Conservation (phyloP, 345 rosid genomes). For the Populus ilicifolia region DNA sequence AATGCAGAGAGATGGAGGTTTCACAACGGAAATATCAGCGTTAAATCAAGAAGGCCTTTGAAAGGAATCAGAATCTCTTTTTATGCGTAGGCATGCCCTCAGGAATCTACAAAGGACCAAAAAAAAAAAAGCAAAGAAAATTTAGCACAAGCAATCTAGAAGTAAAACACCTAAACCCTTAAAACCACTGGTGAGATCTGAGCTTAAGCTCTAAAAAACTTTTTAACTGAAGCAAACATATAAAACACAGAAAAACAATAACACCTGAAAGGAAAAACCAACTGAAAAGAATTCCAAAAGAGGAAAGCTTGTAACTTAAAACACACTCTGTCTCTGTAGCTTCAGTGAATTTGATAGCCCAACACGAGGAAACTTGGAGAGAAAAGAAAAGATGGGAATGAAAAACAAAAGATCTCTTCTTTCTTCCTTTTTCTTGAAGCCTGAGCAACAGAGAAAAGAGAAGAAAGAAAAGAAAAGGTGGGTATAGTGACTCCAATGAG, state of each 20-base stretch:
- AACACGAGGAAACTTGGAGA: background rate
- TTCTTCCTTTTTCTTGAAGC: slow-evolving; percentile 19
- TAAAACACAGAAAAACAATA: background rate
- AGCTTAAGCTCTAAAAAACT: slow-evolving; percentile 12
- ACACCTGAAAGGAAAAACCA: slow-evolving; percentile 15
- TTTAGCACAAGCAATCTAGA: slow-evolving; percentile 1
- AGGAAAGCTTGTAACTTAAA: slow-evolving; percentile 17
- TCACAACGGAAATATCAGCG: slow-evolving; percentile 37
- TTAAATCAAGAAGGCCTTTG: slow-evolving; percentile 48
- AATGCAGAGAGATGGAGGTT: slow-evolving; percentile 30
- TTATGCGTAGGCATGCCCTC: slow-evolving; percentile 28
- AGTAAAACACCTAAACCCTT: slow-evolving; percentile 15
- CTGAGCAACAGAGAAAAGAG: slow-evolving; percentile 22
- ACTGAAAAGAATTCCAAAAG: slow-evolving; percentile 8
- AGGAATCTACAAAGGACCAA: slow-evolving; percentile 55
- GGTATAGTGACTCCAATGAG: background rate
- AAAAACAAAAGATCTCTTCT: slow-evolving; percentile 17
- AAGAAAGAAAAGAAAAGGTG: background rate
- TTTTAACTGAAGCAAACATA: slow-evolving; percentile 2
- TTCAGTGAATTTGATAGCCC: slow-evolving; percentile 16
- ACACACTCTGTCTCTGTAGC: slow-evolving; percentile 8
- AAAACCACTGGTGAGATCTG: slow-evolving; percentile 32
- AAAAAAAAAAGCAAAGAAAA: slow-evolving; percentile 7
- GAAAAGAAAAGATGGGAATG: slow-evolving; percentile 5
- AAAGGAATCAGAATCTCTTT: slow-evolving; percentile 58